A percentile compares a stretch with the other conserved stretches of the same genome.
These are phyloP conservation scores for Lasiodiplodia citricola DNA, from an alignment of 2,329 filamentous ascomycete genomes.

Conservation along the genomic window DNA sequence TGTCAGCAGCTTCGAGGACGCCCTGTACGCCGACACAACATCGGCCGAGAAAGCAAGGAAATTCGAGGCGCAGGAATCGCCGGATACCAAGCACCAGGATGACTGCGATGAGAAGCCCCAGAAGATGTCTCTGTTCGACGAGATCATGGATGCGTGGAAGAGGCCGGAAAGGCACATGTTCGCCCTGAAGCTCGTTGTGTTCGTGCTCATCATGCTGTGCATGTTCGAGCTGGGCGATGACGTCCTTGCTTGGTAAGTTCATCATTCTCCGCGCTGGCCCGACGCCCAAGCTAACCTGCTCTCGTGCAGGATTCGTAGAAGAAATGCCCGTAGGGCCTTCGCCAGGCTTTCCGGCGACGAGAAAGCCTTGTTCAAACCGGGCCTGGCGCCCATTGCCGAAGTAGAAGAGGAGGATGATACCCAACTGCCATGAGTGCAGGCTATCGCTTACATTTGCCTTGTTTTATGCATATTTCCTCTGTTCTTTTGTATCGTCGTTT, in stretches of 20 bases:
- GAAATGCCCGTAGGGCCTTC: neutral
- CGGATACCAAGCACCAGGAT: neutral
- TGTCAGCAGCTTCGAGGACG: conserved; percentile 13
- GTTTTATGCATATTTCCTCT: neutral
- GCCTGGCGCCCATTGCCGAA: conserved; percentile 21
- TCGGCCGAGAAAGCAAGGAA: conserved; percentile 12
- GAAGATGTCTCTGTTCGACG: conserved; percentile 14
- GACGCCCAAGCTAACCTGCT: neutral
- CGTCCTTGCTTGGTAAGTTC: conserved; percentile 9
- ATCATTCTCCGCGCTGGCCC: neutral
- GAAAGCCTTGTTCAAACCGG: conserved; percentile 20
- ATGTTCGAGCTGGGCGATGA: conserved; percentile 23
- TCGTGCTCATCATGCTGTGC: conserved; percentile 24
- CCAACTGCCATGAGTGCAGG: conserved; percentile 26
- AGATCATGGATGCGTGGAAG: conserved; percentile 18
- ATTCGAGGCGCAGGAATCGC: conserved; percentile 2
- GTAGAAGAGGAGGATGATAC: conserved; percentile 26
- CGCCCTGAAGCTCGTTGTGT: conserved; percentile 18
- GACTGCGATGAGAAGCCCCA: neutral
- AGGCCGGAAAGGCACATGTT: conserved; percentile 18
- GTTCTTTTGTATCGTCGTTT: neutral
- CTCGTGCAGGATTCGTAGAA: conserved; percentile 1
- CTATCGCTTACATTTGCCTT: conserved; percentile 19
- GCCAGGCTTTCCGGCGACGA: conserved; percentile 17
- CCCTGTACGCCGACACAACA: conserved; percentile 13